Base-by-base conservation (phyloP, 202 grass and related monocot genomes). In the Brachypodium distachyon region DNA sequence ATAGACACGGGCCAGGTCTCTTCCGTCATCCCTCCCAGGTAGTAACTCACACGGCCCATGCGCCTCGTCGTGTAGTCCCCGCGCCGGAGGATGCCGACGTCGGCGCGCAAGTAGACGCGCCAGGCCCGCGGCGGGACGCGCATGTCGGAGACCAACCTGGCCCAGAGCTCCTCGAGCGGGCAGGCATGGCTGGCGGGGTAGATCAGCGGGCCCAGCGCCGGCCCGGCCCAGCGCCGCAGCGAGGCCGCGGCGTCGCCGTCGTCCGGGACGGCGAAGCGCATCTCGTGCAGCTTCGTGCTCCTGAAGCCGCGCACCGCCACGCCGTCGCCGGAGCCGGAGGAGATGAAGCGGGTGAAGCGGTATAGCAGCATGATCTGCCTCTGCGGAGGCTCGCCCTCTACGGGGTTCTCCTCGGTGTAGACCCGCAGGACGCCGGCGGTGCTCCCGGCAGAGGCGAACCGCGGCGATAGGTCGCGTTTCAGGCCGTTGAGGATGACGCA, bases 11-110 rank as follows among this genome's bases (percentile, higher is more conserved):
- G 40, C 79, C 79, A 87, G 10, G 57, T 31, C 5, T 58, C 40
- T 0, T 9, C 31, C 73, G 16, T 12, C 25, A 36, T 27, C 18
- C 1, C 4, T 14, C 60, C 50, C 73, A 87, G 4, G 0, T n/a
- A n/a, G n/a, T n/a, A n/a, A n/a, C n/a, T n/a, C 79, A 87, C 34
- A 59, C 25, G 0, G 3, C 13, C 41, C 79, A 81, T 76, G 14
- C 64, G 63, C 17, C 76, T 73, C 7, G 2, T 33, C 52, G 60
- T 68, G 74, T 27, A 1, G 60, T 83, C 85, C 32, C 25, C 12
- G 0, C 19, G 59, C 7, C 67, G 85, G 68, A 87, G 67, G 60
- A 83, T 87, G 59, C 51, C 85, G 0, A 37, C 67, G 49, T 79
- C 59, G 10, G 57, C 74, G 40, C 43, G 2, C 25, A 83, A 25